Conservation (phyloP, 2,329 filamentous ascomycete genomes). For the Diaporthe ilicicola region DNA sequence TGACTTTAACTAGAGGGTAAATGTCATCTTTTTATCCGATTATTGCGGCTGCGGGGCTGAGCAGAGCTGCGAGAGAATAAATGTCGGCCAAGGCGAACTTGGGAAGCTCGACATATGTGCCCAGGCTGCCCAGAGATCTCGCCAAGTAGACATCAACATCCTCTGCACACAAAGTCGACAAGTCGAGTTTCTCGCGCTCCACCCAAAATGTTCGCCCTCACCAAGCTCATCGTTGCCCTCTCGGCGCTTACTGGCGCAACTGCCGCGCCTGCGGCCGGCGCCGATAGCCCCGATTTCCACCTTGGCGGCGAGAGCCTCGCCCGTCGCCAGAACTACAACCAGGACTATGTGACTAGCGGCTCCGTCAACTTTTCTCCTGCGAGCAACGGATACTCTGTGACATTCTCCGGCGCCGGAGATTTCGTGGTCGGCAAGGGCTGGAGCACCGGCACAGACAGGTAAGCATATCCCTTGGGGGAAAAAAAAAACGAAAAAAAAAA, state of each 20-base stretch:
- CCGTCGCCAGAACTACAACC: slow-evolving; percentile 48
- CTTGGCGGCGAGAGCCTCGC: slow-evolving; percentile 39
- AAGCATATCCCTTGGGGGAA: slow-evolving; percentile 35
- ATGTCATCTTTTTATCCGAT: not conserved
- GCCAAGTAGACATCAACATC: too few relatives aligned
- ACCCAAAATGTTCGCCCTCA: slow-evolving; percentile 39
- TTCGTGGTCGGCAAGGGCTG: slow-evolving; percentile 69
- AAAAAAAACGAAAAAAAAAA: too few relatives aligned
- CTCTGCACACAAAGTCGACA: not conserved
- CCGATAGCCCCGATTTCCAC: slow-evolving; percentile 40
- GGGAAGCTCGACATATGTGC: not conserved
- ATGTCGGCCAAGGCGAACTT: slow-evolving; percentile 14
- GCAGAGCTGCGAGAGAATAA: slow-evolving; percentile 11
- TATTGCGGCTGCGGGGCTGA: slow-evolving; percentile 12
- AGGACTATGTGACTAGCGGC: slow-evolving; percentile 51
- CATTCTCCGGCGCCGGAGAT: slow-evolving; percentile 55
- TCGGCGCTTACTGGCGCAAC: slow-evolving; percentile 38
- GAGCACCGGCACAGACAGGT: slow-evolving; percentile 61
- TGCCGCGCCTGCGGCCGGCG: slow-evolving; percentile 37
- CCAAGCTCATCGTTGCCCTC: slow-evolving; percentile 36
- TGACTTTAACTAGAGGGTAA: slow-evolving; percentile 1
- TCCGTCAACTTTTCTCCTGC: slow-evolving; percentile 42
- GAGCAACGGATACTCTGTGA: slow-evolving; percentile 50
- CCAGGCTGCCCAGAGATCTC: slow-evolving; percentile 6
- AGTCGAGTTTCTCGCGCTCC: not conserved